These are phyloP conservation scores for Nidularia sp. DNA, from an alignment of 768 basidiomycete species.

Conservation along the genomic window DNA sequence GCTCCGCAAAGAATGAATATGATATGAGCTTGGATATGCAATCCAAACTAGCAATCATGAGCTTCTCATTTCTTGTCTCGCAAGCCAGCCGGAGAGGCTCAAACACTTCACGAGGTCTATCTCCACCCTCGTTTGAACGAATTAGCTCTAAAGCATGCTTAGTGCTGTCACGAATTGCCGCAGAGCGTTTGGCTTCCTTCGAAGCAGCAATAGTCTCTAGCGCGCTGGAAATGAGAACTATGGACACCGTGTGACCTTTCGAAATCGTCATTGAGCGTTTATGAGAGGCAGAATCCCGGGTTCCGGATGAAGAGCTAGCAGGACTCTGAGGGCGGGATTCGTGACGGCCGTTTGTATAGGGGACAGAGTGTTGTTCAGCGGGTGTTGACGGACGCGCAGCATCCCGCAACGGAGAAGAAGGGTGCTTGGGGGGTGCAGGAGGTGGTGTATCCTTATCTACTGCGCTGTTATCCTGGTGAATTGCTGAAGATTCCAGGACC, in stretches of 20 bases:
- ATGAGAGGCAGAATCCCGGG: conserved; percentile 22
- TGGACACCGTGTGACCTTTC: conserved; percentile 70
- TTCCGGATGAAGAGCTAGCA: neutral
- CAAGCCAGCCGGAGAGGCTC: conserved; percentile 96
- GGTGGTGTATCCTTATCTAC: neutral
- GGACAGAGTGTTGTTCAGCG: neutral
- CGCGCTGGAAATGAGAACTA: conserved; percentile 79
- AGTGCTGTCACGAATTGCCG: conserved; percentile 77
- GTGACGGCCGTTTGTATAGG: conserved; percentile 1
- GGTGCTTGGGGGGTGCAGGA: neutral
- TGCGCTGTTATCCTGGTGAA: neutral
- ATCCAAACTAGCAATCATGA: conserved; percentile 95
- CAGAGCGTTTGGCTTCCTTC: conserved; percentile 82
- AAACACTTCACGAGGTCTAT: conserved; percentile 83
- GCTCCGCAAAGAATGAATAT: conserved; percentile 92
- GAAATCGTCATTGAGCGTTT: conserved; percentile 59
- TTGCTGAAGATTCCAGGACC: neutral
- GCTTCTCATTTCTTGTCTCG: conserved; percentile 89
- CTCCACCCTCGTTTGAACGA: conserved; percentile 68
- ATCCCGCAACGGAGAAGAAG: neutral
- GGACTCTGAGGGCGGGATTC: neutral
- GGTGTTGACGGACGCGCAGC: neutral
- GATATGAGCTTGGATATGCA: conserved; percentile 97
- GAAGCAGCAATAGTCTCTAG: conserved; percentile 84
- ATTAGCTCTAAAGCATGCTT: conserved; percentile 82